Base-by-base conservation (phyloP, 2,329 filamentous ascomycete species). In the Cadophora malorum region DNA sequence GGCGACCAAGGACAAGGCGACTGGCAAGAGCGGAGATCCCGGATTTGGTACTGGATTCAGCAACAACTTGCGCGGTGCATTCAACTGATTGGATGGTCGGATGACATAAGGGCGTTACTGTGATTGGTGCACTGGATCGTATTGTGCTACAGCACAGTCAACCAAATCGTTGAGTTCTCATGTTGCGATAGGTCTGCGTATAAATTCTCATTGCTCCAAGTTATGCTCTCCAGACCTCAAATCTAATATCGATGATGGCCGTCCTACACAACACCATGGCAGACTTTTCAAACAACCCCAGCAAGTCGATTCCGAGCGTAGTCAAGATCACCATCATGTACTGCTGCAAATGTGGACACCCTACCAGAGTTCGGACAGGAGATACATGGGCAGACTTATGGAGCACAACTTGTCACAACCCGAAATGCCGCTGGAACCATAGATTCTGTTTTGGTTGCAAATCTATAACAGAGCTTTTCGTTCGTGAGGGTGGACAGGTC, bases 321-420 rank as follows among this genome's bases (percentile, higher is more conserved):
- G 14, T n/a, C 41, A 19, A 45, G 52, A 55, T 55, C 31, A 33
- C 28, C 4, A 55, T 55, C 52, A 55, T 55, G 52, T 33, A 55
- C 25, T 55, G 28, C 25, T 31, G 52, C 16, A 33, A 55, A 33
- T 55, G 52, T 9, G 28, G 52, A 8, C 14, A 55, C 28, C 52
- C 52, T 33, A 33, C 52, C n/a, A 55, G 52, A 19, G 52, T 55
- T 16, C 28, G 16, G n/a, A 19, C 28, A 8, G 52, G 52, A 33
- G 28, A n/a, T 33, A 33, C 52, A 33, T 55, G 52, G 25, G 23
- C 25, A 55, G 52, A 55, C 33, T 25, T 55, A n/a, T 55, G 25
- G 14, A 19, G 19, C 25, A 55, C 52, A 1, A 14, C n/a, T 14
- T 55, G 52, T 14, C 25, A 33, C 52, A 55, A 55, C 25, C 52